phyloP scores from a whole-genome alignment of 2,329 filamentous ascomycete species.

The Sporothrix schenckii region DNA sequence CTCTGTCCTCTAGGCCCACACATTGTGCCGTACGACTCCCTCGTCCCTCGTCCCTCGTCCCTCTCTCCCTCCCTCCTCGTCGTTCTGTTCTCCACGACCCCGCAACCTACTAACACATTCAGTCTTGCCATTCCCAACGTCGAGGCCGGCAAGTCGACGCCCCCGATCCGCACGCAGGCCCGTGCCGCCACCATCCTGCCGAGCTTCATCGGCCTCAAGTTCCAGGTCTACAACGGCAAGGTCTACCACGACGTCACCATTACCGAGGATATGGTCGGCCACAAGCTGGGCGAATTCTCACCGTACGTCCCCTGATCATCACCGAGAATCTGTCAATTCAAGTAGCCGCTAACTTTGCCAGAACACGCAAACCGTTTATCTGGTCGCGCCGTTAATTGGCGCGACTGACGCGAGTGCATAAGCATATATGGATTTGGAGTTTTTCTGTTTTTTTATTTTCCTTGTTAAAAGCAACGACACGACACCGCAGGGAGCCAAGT shows the following conservation, averaged over 20 bases:
- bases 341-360: conserved; percentile 38
- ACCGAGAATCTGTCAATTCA: too few relatives aligned
- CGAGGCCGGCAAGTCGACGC: conserved; percentile 63
- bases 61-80: not conserved
- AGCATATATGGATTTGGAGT: not conserved
- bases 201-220: conserved; percentile 86
- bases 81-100: conserved; percentile 2
- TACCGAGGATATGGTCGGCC: conserved; percentile 94
- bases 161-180: conserved; percentile 82
- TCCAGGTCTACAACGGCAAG: conserved; percentile 92
- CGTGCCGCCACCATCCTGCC: conserved; percentile 87
- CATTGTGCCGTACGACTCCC: conserved; percentile 56
- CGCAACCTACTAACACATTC: conserved; percentile 29
- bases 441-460: not conserved
- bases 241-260: conserved; percentile 79
- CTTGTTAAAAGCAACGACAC: not conserved
- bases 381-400: conserved; percentile 45
- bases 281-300: conserved; percentile 92
- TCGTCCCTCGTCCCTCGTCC: too few relatives aligned
- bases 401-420: not conserved
- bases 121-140: conserved; percentile 67
- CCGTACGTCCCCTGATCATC: conserved; percentile 60
- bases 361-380: conserved; percentile 62
- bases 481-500: not conserved
- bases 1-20: conserved; percentile 49